phyloP scores from a whole-genome alignment of 371 early-diverging fungal genomes.

The Saksenaea oblongispora region DNA sequence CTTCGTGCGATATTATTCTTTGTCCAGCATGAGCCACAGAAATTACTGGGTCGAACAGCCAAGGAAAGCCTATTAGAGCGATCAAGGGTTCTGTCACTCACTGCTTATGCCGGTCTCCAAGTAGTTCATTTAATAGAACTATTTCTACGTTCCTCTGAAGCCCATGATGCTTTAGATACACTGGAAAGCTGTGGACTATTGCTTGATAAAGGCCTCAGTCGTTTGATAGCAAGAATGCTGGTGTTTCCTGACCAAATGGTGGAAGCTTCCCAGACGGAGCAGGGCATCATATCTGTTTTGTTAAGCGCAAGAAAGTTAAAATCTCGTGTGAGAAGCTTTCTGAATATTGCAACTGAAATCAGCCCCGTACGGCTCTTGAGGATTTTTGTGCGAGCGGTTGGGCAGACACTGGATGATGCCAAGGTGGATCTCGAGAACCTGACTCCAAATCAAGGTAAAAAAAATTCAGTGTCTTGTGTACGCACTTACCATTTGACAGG shows the following conservation, averaged over 20 bases:
- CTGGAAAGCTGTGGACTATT: slow-evolving; percentile 10
- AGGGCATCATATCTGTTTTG: slow-evolving; percentile 19
- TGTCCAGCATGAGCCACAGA: slow-evolving; percentile 12
- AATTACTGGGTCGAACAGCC: slow-evolving; percentile 2
- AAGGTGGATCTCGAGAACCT: slow-evolving; percentile 36
- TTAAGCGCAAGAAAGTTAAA: slow-evolving; percentile 16
- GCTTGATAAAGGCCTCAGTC: slow-evolving; percentile 7
- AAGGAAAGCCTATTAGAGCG: slow-evolving; percentile 14
- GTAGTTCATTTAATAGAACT: slow-evolving; percentile 24
- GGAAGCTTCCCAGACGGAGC: slow-evolving; percentile 26
- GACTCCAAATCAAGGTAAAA: slow-evolving; percentile 32
- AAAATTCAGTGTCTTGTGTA: too few species aligned
- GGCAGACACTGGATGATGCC: slow-evolving; percentile 1
- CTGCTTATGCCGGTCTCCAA: slow-evolving; percentile 20
- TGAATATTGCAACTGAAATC: slow-evolving; percentile 13
- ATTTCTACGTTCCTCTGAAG: not conserved
- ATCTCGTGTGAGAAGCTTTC: slow-evolving; percentile 10
- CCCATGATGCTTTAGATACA: not conserved
- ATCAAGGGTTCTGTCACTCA: slow-evolving; percentile 15
- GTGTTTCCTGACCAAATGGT: slow-evolving; percentile 30
- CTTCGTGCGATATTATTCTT: slow-evolving; percentile 16
- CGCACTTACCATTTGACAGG: slow-evolving; percentile 6
- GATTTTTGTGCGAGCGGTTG: slow-evolving; percentile 8
- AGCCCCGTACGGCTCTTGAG: slow-evolving; percentile 11
- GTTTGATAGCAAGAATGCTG: slow-evolving; percentile 19